phyloP scores from a whole-genome alignment of 345 rosid genomes.

The Eucalyptus curtisii region DNA sequence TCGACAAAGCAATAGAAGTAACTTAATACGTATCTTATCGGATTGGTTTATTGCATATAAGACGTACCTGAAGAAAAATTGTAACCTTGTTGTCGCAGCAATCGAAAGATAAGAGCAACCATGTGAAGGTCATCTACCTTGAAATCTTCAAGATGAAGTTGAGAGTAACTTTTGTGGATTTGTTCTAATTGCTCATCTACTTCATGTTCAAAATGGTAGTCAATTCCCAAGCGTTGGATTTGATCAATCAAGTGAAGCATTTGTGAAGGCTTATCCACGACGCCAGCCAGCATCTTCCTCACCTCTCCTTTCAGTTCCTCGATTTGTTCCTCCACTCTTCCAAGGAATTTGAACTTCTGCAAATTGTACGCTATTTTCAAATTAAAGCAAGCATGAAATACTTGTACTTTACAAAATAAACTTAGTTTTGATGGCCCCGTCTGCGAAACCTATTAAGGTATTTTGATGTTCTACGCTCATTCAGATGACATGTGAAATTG shows the following conservation, averaged over 20 bases:
- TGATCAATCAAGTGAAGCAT: conserved; percentile 7
- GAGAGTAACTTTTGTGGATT: background rate
- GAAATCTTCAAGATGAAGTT: background rate
- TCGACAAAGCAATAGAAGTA: background rate
- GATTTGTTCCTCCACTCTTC: background rate
- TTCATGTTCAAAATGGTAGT: conserved; percentile 32
- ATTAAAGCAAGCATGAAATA: background rate
- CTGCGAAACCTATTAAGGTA: background rate
- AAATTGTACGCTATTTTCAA: background rate
- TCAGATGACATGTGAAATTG: background rate
- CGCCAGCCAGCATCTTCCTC: background rate
- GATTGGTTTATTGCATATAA: background rate
- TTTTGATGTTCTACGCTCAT: background rate
- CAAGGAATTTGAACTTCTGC: background rate
- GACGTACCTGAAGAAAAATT: background rate
- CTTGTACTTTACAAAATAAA: background rate
- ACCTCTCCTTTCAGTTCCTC: background rate
- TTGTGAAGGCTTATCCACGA: background rate
- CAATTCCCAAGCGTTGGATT: conserved; percentile 16
- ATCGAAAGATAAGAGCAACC: background rate
- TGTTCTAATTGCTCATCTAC: conserved; percentile 4
- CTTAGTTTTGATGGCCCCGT: background rate
- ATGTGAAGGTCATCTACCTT: background rate
- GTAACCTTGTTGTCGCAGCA: background rate
- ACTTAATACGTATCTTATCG: background rate